A percentile compares a stretch with the other conserved stretches of the same genome.
These are phyloP conservation scores for Cyclotella atomus DNA, from an alignment of 108 stramenopile species.

Conservation along the genomic window DNA sequence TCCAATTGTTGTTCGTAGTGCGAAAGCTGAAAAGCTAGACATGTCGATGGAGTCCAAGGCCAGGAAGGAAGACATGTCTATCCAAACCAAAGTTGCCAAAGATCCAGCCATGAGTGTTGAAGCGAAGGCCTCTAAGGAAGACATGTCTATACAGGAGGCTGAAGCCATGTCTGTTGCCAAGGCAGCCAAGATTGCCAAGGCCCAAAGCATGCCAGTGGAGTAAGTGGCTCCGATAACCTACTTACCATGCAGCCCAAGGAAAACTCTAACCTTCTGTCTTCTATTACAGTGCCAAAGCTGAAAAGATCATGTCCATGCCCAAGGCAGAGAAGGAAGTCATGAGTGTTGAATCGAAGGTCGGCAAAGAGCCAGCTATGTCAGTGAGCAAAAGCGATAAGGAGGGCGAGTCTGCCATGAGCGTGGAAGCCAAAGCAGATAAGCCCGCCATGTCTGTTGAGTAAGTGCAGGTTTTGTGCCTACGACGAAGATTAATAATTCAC, in stretches of 20 bases:
- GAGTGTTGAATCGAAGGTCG: not conserved
- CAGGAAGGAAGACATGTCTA: not conserved
- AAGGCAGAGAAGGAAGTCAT: constrained; percentile 6
- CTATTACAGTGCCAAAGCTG: not conserved
- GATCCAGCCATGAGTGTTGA: not conserved
- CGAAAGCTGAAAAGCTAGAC: not conserved
- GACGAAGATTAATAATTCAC: too few relatives aligned
- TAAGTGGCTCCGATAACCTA: too few relatives aligned
- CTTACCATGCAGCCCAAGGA: too few relatives aligned
- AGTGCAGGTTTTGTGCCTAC: not conserved
- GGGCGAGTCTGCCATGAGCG: too few relatives aligned
- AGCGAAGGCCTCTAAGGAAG: constrained; percentile 6
- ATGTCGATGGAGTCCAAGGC: constrained; percentile 1
- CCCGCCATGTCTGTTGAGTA: not conserved
- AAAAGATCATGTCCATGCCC: constrained; percentile 12
- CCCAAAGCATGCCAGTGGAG: not conserved
- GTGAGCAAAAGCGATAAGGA: too few relatives aligned
- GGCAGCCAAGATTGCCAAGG: not conserved
- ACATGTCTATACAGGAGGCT: not conserved
- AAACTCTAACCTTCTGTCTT: too few relatives aligned
- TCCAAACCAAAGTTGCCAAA: not conserved
- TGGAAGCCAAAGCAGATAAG: constrained; percentile 9
- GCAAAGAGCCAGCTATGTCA: too few relatives aligned
- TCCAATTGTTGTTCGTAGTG: too few relatives aligned
- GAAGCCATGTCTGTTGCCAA: constrained; percentile 2